A percentile compares a stretch with the other conserved stretches of the same genome.
Conservation (phyloP, 2,329 filamentous ascomycete genomes). For the Biscogniauxia mediterranea region DNA sequence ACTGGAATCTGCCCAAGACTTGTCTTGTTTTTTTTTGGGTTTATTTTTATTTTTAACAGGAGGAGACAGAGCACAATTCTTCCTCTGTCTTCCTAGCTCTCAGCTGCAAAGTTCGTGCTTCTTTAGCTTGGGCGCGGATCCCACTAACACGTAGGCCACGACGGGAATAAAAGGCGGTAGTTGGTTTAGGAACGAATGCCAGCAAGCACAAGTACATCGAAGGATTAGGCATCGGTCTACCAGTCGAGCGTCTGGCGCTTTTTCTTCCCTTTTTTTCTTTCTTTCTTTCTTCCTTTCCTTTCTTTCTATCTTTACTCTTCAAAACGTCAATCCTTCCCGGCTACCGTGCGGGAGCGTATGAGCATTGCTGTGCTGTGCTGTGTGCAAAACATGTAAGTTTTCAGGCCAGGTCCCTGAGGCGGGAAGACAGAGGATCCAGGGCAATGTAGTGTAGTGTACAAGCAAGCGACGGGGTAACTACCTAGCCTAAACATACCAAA, state of each 20-base stretch:
- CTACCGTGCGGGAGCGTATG: background rate
- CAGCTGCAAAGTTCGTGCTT: background rate
- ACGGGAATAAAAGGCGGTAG: background rate
- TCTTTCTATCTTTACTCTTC: no score
- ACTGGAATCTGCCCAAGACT: background rate
- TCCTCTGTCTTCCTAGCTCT: background rate
- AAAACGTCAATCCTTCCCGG: background rate
- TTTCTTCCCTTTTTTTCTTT: no score
- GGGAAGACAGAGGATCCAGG: no score
- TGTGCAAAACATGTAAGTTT: background rate
- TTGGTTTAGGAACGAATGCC: background rate
- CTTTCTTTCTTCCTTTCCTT: no score
- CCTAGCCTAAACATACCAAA: slow-evolving; percentile 6
- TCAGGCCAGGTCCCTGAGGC: background rate
- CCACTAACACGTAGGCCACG: background rate
- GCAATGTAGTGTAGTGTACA: background rate
- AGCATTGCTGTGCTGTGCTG: background rate
- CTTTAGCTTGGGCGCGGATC: background rate
- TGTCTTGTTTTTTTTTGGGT: background rate
- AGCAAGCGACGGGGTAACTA: slow-evolving; percentile 15
- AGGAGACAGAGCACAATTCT: background rate
- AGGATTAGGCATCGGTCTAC: slow-evolving; percentile 1
- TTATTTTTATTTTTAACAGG: no score
- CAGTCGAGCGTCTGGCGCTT: background rate
- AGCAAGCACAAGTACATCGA: background rate